Conservation (phyloP, 768 basidiomycete species). For the Collybiopsis luxurians region DNA sequence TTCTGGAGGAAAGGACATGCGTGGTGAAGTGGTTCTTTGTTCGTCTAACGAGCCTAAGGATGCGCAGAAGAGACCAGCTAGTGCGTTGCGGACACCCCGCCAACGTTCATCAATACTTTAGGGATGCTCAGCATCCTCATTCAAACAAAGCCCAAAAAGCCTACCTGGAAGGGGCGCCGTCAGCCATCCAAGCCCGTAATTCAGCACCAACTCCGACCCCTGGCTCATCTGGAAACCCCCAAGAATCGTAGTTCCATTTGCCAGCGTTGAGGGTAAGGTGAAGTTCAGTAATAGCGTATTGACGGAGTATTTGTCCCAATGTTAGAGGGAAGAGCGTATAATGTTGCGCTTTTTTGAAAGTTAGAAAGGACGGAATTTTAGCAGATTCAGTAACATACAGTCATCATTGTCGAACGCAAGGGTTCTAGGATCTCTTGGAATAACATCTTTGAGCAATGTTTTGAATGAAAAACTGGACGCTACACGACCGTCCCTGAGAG, state of each 20-base stretch:
- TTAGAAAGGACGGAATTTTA: not conserved
- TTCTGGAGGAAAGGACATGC: constrained; percentile 56
- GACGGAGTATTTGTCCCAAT: constrained; percentile 81
- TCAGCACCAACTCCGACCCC: constrained; percentile 86
- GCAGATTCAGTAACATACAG: constrained; percentile 26
- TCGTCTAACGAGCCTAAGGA: constrained; percentile 79
- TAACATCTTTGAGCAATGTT: constrained; percentile 51
- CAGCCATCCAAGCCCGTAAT: constrained; percentile 91
- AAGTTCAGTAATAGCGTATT: constrained; percentile 84
- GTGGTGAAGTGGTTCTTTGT: constrained; percentile 69
- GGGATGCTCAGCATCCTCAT: not conserved
- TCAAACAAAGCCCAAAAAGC: constrained; percentile 13
- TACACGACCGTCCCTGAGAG: constrained; percentile 82
- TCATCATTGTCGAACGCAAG: constrained; percentile 44
- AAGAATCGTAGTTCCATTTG: constrained; percentile 83
- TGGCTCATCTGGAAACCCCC: constrained; percentile 77
- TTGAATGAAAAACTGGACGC: constrained; percentile 79
- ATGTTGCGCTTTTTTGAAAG: constrained; percentile 61
- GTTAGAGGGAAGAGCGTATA: constrained; percentile 85
- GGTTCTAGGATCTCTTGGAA: constrained; percentile 54
- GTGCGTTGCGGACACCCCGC: constrained; percentile 82
- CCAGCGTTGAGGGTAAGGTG: constrained; percentile 91
- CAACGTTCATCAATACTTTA: constrained; percentile 73
- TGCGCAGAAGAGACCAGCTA: constrained; percentile 94
- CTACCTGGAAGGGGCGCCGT: constrained; percentile 49